Evolutionary conservation across 2,329 filamentous ascomycete genomes (phyloP), one percentile per base, ranked within the genome.

Genomic region (Aspergillus pseudonomiae): DNA sequence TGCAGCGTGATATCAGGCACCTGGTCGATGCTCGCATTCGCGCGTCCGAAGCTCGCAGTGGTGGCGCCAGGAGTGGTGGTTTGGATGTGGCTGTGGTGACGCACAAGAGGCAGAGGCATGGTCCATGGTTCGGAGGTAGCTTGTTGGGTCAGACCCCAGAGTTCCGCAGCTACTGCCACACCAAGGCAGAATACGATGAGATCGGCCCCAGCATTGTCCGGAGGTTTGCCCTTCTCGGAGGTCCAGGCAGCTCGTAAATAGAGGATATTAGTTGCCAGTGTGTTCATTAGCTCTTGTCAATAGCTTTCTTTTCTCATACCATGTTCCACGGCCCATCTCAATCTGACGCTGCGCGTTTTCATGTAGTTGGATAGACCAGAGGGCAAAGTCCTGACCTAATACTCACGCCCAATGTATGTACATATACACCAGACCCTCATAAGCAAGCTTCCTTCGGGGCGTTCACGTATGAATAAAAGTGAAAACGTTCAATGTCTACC

Each of bases 161-260:
- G 80, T 99, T 99, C 86, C 89, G 93, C 78, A 97, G 93, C 76
- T 99, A 98, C 83, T 99, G 95, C 83, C 96, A 99, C 81, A 99
- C 92, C 62, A 95, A 95, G 84, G 81, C 77, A 57, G 80, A 94
- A 85, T 97, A 97, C 78, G 92, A 97, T 80, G 94, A 97, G 83
- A 94, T 96, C 77, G 94, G 95, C 21, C 94, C 94, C 19, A 94
- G 93, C 78, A 97, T 97, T 79, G 94, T 97, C 65, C 88, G 94
- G 80, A 89, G 94, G 82, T 98, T 98, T 79, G 94, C 94, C 67
- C 85, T 98, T 68, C 84, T 98, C 67, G 95, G 95, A 77, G 95
- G 94, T 26, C 95, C 95, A 12, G 94, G 94, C 65, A 82, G 81
- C 72, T 77, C 79, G 54, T 83, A 80, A 67, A 63, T 32, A 21